Evolutionary conservation across 148 eudicot genomes (phyloP), one percentile per base, ranked within the genome.

Genomic region (Diospyros lotus): DNA sequence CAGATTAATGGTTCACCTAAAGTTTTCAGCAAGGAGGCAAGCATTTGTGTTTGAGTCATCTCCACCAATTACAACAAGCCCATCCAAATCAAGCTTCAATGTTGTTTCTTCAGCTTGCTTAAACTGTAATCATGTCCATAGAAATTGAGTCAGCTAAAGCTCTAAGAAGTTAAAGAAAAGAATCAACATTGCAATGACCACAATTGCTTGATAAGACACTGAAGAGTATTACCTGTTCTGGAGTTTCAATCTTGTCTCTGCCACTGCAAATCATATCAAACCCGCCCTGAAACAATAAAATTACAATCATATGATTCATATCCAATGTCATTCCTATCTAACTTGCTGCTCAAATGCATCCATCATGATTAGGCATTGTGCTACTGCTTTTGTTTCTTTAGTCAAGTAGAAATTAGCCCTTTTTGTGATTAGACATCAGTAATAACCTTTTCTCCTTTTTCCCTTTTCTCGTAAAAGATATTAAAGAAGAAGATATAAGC

Each of bases 251-350:
- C 85, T 95, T 92, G 91, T 90, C 97, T 71, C 97, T 89, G 66
- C 98, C 98, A 87, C 98, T 95, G 72, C 90, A 76, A 58, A 95
- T 95, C 98, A 95, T 95, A 82, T 95, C 97, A 80, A 95, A 95
- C 53, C 98, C 98, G 75, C 98, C 98, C 98, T 95, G 87, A 71
- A 73, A 68, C 1, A 56, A 53, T 55, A 14, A 53, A 74, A 17
- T 18, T 6, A 40, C 38, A 17, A 63, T 11, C 9, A 73, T 5
- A 73, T 73, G 67, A 73, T 64, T 45, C 28, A 28, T 28, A 3
- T 15, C 40, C 42, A 43, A 55, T 48, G 5, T 62, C 45, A 48
- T 48, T 54, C 11, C 8, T n/a, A 51, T 51, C n/a, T 2, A 9
- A 48, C 52, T 8, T 48, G 52, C 8, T 6, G 51, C 15, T 59